These are phyloP conservation scores for Fusarium pseudoanthophilum DNA, from an alignment of 2,329 filamentous ascomycete species.

Conservation along the genomic window DNA sequence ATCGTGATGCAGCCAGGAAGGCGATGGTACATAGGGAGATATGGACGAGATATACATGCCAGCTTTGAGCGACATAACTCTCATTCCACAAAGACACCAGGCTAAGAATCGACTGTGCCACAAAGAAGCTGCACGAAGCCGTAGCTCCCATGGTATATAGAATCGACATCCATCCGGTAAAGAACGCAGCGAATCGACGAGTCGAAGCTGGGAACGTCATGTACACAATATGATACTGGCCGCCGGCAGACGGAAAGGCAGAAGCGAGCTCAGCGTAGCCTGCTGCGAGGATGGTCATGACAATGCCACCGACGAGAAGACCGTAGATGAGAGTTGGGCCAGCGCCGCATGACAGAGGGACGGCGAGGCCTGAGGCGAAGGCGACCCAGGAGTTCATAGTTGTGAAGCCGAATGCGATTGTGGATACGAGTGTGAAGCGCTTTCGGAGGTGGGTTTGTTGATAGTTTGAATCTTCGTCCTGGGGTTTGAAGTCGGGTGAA, in stretches of 20 bases:
- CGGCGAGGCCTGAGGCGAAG: neutral
- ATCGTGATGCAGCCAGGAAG: fast-evolving
- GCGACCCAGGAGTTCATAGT: neutral
- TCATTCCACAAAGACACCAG: neutral
- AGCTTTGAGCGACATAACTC: neutral
- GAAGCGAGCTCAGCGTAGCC: fast-evolving
- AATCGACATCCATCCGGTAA: neutral
- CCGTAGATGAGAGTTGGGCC: neutral
- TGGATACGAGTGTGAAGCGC: neutral
- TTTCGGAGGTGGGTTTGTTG: neutral
- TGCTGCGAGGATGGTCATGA: neutral
- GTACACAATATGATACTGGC: neutral
- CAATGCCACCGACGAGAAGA: neutral
- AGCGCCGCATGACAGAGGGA: neutral
- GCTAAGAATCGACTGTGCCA: fast-evolving
- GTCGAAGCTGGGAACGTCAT: neutral
- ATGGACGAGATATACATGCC: neutral
- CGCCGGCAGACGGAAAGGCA: fast-evolving
- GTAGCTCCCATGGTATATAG: neutral
- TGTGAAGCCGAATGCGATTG: neutral
- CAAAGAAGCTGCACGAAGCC: neutral
- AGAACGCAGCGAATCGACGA: neutral
- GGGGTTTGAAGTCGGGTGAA: neutral
- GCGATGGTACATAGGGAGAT: neutral
- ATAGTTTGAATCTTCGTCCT: neutral